These are phyloP conservation scores for Tolypocladium album DNA, from an alignment of 2,329 filamentous ascomycete species.

Conservation along the genomic window DNA sequence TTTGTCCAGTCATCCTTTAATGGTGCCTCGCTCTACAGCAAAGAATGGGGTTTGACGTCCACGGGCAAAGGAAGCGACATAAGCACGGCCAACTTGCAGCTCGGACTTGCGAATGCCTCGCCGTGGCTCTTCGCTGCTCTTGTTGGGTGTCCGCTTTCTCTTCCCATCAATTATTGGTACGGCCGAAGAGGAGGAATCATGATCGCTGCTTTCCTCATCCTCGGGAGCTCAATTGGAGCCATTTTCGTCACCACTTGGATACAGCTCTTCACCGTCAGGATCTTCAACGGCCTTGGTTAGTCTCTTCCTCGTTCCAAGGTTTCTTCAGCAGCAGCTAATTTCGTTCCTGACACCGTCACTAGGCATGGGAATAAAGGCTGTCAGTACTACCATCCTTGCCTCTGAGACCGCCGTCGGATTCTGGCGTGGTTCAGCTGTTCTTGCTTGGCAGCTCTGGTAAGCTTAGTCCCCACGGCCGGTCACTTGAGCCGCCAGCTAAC, in stretches of 20 bases:
- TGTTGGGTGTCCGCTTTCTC: constrained; percentile 26
- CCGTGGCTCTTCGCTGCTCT: constrained; percentile 28
- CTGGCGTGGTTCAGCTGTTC: constrained; percentile 35
- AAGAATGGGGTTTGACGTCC: constrained; percentile 9
- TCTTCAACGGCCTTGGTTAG: constrained; percentile 28
- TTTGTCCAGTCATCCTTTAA: constrained; percentile 34
- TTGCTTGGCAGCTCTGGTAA: constrained; percentile 35
- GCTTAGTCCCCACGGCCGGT: not conserved
- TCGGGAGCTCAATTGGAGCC: constrained; percentile 26
- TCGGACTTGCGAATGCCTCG: constrained; percentile 27
- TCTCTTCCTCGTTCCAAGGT: not conserved
- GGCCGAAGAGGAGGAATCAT: constrained; percentile 29
- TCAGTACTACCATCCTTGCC: constrained; percentile 35
- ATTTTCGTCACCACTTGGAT: constrained; percentile 22
- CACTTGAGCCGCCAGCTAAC: constrained; percentile 3
- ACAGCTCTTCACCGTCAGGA: constrained; percentile 21
- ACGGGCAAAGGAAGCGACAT: not conserved
- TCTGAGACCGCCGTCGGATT: constrained; percentile 34
- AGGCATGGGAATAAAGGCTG: constrained; percentile 38
- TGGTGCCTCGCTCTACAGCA: constrained; percentile 23
- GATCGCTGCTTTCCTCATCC: constrained; percentile 25
- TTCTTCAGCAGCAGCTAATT: not conserved
- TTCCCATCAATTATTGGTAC: constrained; percentile 29
- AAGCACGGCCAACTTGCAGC: constrained; percentile 20
- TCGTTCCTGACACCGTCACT: not conserved